Conservation (phyloP, 768 basidiomycete genomes). For the Glaciozyma martinii region DNA sequence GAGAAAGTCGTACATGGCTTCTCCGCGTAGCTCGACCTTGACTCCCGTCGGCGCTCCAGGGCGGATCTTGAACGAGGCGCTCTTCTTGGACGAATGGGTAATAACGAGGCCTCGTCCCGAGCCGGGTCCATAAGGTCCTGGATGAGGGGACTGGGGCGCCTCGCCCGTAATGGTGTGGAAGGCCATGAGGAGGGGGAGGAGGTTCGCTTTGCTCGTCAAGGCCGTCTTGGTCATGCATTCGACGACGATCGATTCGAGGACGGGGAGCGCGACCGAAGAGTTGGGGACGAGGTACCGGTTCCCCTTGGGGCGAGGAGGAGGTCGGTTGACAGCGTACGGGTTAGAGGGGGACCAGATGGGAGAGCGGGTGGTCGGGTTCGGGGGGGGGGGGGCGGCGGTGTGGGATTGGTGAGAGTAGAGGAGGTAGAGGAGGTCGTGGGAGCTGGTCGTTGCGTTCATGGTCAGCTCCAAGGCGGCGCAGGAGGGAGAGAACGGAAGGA, state of each 20-base stretch:
- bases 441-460: constrained; percentile 61
- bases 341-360: constrained; percentile 53
- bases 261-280: constrained; percentile 58
- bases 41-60: constrained; percentile 72
- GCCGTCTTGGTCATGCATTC: constrained; percentile 81
- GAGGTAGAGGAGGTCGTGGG: constrained; percentile 88
- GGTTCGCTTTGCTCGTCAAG: constrained; percentile 56
- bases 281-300: constrained; percentile 50
- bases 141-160: constrained; percentile 42
- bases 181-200: constrained; percentile 79
- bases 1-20: constrained; percentile 91
- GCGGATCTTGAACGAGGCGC: constrained; percentile 71
- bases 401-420: constrained; percentile 66
- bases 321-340: constrained; percentile 71
- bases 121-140: constrained; percentile 24
- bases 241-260: constrained; percentile 72
- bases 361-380: constrained; percentile 47
- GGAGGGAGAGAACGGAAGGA: no score
- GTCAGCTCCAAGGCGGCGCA: no score
- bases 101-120: constrained; percentile 64
- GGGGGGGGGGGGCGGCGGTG: constrained; percentile 47
- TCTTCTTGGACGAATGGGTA: constrained; percentile 52
- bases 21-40: constrained; percentile 78
- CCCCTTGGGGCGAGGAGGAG: constrained; percentile 57
- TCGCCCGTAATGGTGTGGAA: constrained; percentile 80